Base-by-base conservation (phyloP, 495 filamentous ascomycete genomes). In the Xylaria cubensis region DNA sequence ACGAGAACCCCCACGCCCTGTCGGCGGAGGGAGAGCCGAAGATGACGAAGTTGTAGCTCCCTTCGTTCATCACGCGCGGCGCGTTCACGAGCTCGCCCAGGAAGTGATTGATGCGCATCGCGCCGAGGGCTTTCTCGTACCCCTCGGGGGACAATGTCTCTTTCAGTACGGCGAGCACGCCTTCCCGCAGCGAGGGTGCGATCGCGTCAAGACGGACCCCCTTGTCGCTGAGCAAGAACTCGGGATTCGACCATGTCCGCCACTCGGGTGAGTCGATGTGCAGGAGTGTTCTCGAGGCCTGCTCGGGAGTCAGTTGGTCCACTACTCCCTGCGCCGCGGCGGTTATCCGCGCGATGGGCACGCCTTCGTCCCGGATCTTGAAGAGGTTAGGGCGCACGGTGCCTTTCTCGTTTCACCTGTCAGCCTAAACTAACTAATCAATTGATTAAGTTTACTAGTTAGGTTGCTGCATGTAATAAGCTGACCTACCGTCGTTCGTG, bases 31-130 rank as follows among this genome's bases (percentile, higher is more conserved):
- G 89, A 24, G 84, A 83, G 78, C 92, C 92, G 74, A 93, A 86
- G 42, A 88, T 75, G 19, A 78, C 81, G 77, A 94, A 91, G 81
- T 94, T 93, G 84, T 94, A 94, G 56, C 88, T 90, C 81, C 88
- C 84, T 77, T 92, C 88, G 82, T 93, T 93, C 84, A 92, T 89
- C 41, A 94, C 87, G 19, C 79, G 77, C 0, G 86, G 84, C 6
- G 88, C 86, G 41, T 86, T 75, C 39, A 90, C 88, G 9, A 94
- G 83, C 59, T 92, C 86, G 70, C 92, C 92, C 3, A 94, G 87
- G 84, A 93, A 94, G 73, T 90, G 88, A 82, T 94, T 94, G 79
- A 92, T 92, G 76, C 89, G 88, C 89, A 93, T 93, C 7, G 90
- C 90, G 21, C 78, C 85, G 46, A 89, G 75, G 69, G 91, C 91